Conservation (phyloP, 768 basidiomycete species). For the Myochromella boudieri region DNA sequence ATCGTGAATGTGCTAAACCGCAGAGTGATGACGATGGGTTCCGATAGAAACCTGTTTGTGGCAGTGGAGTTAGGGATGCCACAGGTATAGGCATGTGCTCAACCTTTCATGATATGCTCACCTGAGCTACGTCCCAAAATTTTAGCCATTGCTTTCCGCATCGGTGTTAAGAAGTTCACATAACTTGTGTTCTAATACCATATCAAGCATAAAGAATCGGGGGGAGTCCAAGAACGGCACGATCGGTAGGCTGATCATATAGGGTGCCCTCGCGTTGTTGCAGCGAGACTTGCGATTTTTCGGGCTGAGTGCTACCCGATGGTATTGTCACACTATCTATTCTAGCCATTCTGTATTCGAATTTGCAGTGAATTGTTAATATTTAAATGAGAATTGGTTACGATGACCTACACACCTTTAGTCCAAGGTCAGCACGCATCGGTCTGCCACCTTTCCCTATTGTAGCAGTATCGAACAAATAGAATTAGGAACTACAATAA, state of each 20-base stretch:
- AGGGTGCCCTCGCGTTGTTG: neutral
- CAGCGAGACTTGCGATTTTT: too few relatives aligned
- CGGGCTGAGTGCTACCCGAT: too few relatives aligned
- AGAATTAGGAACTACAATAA: too few relatives aligned
- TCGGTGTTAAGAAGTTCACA: conserved; percentile 19
- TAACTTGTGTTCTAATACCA: conserved; percentile 8
- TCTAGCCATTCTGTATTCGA: too few relatives aligned
- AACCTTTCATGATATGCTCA: neutral
- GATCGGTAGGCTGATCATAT: neutral
- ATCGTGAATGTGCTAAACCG: conserved; percentile 59
- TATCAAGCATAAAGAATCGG: neutral
- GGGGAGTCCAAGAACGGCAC: neutral
- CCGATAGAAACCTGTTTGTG: conserved; percentile 40
- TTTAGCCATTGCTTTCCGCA: conserved; percentile 24
- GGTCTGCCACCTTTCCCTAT: too few relatives aligned
- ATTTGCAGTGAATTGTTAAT: too few relatives aligned
- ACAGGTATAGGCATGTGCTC: conserved; percentile 35
- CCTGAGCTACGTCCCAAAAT: neutral
- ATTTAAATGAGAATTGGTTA: too few relatives aligned
- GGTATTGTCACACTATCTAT: too few relatives aligned
- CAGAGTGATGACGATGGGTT: conserved; percentile 31
- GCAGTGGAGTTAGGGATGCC: conserved; percentile 45
- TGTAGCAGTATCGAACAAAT: too few relatives aligned
- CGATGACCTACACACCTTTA: too few relatives aligned
- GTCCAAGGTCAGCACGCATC: too few relatives aligned